phyloP scores from a whole-genome alignment of 2,329 filamentous ascomycete genomes.

The Hymenoscyphus fraxineus region DNA sequence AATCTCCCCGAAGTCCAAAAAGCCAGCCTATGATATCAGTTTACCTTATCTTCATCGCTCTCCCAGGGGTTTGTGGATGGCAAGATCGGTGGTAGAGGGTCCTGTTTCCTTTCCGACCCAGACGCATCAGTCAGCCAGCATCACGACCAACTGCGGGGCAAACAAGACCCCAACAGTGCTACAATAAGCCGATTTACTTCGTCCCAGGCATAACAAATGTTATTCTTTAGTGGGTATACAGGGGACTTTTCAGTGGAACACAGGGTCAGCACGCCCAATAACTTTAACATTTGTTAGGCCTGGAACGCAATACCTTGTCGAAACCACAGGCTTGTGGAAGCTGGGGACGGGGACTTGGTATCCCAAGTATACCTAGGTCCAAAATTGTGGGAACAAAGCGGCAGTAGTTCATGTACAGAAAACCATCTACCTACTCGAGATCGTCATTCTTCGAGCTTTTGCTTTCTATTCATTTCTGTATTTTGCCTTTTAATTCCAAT shows the following conservation, averaged over 20 bases:
- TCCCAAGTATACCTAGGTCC: background rate
- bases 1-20: background rate
- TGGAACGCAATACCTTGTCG: too few species aligned
- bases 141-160: background rate
- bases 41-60: background rate
- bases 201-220: too few species aligned
- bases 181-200: background rate
- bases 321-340: background rate
- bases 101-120: background rate
- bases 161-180: background rate
- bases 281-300: too few species aligned
- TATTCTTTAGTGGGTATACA: too few species aligned
- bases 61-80: background rate
- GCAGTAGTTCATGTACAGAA: background rate
- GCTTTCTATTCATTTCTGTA: background rate
- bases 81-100: background rate
- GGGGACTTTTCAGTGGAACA: too few species aligned
- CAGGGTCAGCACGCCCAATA: too few species aligned
- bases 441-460: background rate
- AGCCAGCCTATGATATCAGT: background rate
- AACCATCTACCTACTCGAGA: background rate
- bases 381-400: background rate
- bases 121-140: background rate
- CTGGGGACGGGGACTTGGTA: background rate
- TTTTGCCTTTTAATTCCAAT: background rate